Evolutionary conservation across 1,284 basidiomycete genomes (phyloP).

Genomic region (Trametes sp.): DNA sequence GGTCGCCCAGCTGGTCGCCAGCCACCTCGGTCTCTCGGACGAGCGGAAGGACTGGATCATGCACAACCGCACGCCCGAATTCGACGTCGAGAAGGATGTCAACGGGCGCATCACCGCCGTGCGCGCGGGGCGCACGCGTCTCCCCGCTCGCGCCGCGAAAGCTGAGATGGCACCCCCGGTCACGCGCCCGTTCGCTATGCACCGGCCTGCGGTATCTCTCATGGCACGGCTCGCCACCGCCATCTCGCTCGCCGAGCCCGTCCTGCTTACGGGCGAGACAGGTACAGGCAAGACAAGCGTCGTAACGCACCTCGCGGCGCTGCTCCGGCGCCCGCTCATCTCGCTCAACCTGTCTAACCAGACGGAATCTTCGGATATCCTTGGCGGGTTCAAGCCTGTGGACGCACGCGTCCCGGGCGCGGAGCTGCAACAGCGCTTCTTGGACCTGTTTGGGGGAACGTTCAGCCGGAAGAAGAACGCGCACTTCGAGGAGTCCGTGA

Average conservation of each 20-base stretch:
- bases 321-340: slow-evolving; percentile 82
- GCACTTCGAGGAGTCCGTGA: slow-evolving; percentile 85
- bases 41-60: slow-evolving; percentile 67
- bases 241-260: slow-evolving; percentile 81
- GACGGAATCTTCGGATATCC: slow-evolving; percentile 93
- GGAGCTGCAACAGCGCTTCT: slow-evolving; percentile 79
- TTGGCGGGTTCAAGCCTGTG: slow-evolving; percentile 96
- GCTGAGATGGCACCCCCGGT: slow-evolving; percentile 43
- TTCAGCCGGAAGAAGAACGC: slow-evolving; percentile 94
- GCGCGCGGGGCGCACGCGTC: slow-evolving; percentile 61
- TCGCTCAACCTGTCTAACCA: slow-evolving; percentile 97
- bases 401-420: slow-evolving; percentile 85
- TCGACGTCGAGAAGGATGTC: slow-evolving; percentile 71
- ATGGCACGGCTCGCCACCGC: slow-evolving; percentile 86
- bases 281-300: slow-evolving; percentile 98
- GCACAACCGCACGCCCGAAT: slow-evolving; percentile 68
- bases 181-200: slow-evolving; percentile 85
- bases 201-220: slow-evolving; percentile 84
- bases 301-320: slow-evolving; percentile 86
- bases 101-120: slow-evolving; percentile 67
- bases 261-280: slow-evolving; percentile 96
- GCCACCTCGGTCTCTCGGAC: slow-evolving; percentile 69
- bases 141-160: slow-evolving; percentile 54
- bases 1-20: slow-evolving; percentile 63
- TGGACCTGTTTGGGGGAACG: slow-evolving; percentile 85